Percentiles rank a stretch among this genome's conserved stretches.
Conservation (phyloP, 371 early-diverging fungal species). For the Nematocida sp. region DNA sequence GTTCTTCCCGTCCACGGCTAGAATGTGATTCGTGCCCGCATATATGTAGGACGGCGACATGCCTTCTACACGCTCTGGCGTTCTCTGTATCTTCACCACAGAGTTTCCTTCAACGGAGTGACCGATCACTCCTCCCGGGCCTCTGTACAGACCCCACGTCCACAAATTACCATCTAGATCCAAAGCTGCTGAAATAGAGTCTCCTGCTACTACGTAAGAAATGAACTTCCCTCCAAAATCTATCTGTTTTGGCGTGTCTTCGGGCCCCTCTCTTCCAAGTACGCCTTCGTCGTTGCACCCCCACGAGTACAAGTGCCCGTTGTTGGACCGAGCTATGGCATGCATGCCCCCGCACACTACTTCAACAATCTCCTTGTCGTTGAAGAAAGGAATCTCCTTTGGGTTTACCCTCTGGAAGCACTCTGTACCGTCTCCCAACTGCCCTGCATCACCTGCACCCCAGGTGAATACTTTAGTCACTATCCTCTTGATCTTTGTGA, state of each 20-base stretch:
- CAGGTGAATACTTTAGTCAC: slow-evolving; percentile 71
- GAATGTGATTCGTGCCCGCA: slow-evolving; percentile 80
- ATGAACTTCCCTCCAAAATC: slow-evolving; percentile 68
- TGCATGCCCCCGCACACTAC: slow-evolving; percentile 69
- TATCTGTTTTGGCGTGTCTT: slow-evolving; percentile 64
- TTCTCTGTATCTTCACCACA: slow-evolving; percentile 66
- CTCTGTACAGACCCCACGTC: slow-evolving; percentile 84
- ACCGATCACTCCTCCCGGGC: slow-evolving; percentile 68
- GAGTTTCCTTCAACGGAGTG: slow-evolving; percentile 64
- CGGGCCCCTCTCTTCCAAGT: slow-evolving; percentile 72
- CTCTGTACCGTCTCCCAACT: slow-evolving; percentile 81
- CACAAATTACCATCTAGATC: slow-evolving; percentile 74
- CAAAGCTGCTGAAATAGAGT: slow-evolving; percentile 79
- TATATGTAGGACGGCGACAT: slow-evolving; percentile 69
- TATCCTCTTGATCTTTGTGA: not conserved
- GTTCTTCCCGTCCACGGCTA: slow-evolving; percentile 72
- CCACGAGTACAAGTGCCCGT: slow-evolving; percentile 74
- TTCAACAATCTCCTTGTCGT: slow-evolving; percentile 66
- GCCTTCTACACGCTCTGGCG: slow-evolving; percentile 67
- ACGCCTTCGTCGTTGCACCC: slow-evolving; percentile 95
- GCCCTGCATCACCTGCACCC: slow-evolving; percentile 86
- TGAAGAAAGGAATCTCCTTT: slow-evolving; percentile 68
- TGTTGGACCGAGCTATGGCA: slow-evolving; percentile 66
- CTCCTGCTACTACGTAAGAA: slow-evolving; percentile 70
- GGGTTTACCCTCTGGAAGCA: slow-evolving; percentile 70